Evolutionary conservation across 2,329 filamentous ascomycete species (phyloP).

Genomic region (Furcasterigmium furcatum): DNA sequence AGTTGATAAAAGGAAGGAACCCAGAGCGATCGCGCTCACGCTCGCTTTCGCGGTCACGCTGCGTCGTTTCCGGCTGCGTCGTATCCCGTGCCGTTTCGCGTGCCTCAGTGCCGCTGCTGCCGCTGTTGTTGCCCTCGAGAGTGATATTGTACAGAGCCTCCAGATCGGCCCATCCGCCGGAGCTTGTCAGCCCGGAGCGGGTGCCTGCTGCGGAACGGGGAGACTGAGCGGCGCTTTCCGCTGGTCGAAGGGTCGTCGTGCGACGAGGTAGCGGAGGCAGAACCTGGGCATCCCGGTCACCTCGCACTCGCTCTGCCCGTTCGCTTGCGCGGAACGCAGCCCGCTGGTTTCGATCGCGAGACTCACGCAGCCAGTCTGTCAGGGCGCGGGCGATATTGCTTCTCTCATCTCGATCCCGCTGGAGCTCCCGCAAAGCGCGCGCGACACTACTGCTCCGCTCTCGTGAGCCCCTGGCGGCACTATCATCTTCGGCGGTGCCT

Average conservation of each 20-base stretch:
- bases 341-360: constrained; percentile 24
- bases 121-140: constrained; percentile 20
- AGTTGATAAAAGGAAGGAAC: constrained; percentile 32
- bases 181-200: constrained; percentile 3
- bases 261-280: constrained; percentile 6
- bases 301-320: constrained; percentile 23
- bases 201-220: constrained; percentile 3
- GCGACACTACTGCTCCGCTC: constrained; percentile 27
- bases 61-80: not conserved
- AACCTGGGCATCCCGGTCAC: constrained; percentile 6
- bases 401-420: not conserved
- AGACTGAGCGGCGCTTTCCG: constrained; percentile 1
- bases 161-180: constrained; percentile 34
- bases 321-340: not conserved
- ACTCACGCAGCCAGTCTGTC: constrained; percentile 31
- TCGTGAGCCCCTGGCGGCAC: constrained; percentile 21
- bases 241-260: constrained; percentile 5
- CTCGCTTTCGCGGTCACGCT: constrained; percentile 14
- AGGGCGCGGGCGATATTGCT: constrained; percentile 1
- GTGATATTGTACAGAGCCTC: constrained; percentile 37
- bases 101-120: constrained; percentile 19
- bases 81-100: no score
- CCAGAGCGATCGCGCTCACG: constrained; percentile 31
- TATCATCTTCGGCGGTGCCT: constrained; percentile 12
- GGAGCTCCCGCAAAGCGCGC: constrained; percentile 13